Conservation (phyloP, 129 eudicot species). For the Pittosporum tobira region DNA sequence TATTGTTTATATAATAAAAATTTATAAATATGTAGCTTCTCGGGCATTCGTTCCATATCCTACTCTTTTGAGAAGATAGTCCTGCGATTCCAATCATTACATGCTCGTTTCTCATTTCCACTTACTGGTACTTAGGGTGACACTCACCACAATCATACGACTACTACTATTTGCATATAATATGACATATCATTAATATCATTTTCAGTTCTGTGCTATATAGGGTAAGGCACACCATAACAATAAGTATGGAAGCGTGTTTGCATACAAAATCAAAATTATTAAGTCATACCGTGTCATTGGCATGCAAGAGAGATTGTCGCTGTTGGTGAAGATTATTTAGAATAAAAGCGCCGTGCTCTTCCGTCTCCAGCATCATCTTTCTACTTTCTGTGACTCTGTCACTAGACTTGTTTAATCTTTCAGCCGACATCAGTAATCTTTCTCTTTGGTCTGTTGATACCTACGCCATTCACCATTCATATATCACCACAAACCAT, state of each 20-base stretch:
- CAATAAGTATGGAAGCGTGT: not conserved
- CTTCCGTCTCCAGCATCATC: conserved; percentile 67
- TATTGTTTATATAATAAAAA: too few relatives aligned
- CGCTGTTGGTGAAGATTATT: conserved; percentile 64
- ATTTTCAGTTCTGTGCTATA: too few relatives aligned
- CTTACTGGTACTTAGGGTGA: too few relatives aligned
- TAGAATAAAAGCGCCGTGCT: conserved; percentile 60
- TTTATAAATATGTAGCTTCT: too few relatives aligned
- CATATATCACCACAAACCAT: not conserved
- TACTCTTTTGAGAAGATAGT: too few relatives aligned
- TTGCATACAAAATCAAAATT: not conserved
- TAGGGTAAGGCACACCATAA: not conserved
- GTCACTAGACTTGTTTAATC: conserved; percentile 54
- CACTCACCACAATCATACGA: too few relatives aligned
- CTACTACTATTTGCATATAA: too few relatives aligned
- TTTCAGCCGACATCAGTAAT: conserved; percentile 47
- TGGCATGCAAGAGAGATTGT: conserved; percentile 56
- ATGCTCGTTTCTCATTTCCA: not conserved
- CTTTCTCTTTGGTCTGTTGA: conserved; percentile 60
- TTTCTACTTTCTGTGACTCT: conserved; percentile 58
- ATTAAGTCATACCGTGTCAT: conserved; percentile 34
- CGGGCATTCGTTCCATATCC: too few relatives aligned
- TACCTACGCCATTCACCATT: conserved; percentile 22
- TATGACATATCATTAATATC: too few relatives aligned
- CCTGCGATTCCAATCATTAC: not conserved